Percentiles rank a stretch among this genome's conserved stretches.
Conservation (phyloP, 1,284 basidiomycete genomes). For the Violaceomyces palustris region DNA sequence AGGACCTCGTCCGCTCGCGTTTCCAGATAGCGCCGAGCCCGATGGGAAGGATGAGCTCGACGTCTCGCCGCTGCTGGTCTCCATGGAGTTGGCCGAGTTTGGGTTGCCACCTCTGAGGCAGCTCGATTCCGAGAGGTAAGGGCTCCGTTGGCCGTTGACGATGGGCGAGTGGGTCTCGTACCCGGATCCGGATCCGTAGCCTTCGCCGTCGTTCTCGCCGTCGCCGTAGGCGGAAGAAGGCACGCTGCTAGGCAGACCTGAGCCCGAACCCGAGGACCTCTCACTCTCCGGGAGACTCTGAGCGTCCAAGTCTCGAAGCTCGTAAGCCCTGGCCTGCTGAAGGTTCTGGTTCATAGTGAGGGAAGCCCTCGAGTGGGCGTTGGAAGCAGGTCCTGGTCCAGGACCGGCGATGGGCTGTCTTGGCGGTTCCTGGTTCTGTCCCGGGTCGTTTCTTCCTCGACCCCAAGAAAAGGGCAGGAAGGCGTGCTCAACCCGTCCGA, state of each 20-base stretch:
- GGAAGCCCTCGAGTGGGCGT: constrained; percentile 26
- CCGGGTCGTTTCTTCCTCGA: too few relatives aligned
- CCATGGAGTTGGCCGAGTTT: too few relatives aligned
- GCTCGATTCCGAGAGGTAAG: too few relatives aligned
- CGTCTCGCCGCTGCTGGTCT: too few relatives aligned
- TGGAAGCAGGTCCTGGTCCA: constrained; percentile 31
- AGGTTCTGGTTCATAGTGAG: constrained; percentile 3
- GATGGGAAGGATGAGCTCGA: too few relatives aligned
- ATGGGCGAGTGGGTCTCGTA: not conserved
- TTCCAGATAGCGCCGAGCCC: too few relatives aligned
- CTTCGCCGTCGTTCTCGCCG: constrained; percentile 19
- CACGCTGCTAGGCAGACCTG: constrained; percentile 34
- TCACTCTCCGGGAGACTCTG: constrained; percentile 24
- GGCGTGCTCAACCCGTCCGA: constrained; percentile 27
- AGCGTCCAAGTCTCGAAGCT: constrained; percentile 24
- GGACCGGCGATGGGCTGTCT: constrained; percentile 17
- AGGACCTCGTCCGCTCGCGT: not conserved
- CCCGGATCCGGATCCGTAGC: constrained; percentile 1
- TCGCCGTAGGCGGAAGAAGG: constrained; percentile 30
- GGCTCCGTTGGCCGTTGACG: too few relatives aligned
- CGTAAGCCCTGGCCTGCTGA: constrained; percentile 1
- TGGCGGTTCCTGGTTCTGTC: too few relatives aligned
- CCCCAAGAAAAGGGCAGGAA: constrained; percentile 22
- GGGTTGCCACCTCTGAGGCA: too few relatives aligned
- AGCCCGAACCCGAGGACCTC: constrained; percentile 17